Evolutionary conservation across 768 basidiomycete genomes (phyloP), one percentile per base, ranked within the genome.

Genomic region (Melanogaster broomeanus): DNA sequence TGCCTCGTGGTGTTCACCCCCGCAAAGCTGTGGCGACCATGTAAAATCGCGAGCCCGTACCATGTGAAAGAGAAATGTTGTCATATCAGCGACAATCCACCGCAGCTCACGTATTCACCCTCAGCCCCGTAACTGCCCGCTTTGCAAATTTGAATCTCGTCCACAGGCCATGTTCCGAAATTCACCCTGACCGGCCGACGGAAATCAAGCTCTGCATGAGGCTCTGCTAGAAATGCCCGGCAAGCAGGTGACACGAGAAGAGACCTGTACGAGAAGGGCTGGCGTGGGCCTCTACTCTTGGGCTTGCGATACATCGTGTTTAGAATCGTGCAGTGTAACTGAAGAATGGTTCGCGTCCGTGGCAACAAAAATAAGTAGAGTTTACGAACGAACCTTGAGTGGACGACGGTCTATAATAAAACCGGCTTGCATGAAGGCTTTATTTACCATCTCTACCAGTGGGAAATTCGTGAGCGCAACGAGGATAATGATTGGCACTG

Each of bases 41-140:
- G 3, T 42, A 42, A 51, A 10, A 28, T 30, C 41, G 24, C 50
- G 24, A 18, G n/a, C n/a, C n/a, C n/a, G n/a, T n/a, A n/a, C n/a
- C n/a, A 45, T 4, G 37, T 22, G 28, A 45, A 40, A 24, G 21
- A 47, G 31, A 27, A 34, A 57, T 35, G 49, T 38, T 21, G 35
- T 39, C 21, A 39, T 40, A 28, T 19, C 15, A 54, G 38, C 19
- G 55, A 59, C 43, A 57, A 44, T 4, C 62, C 57, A 2, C 68
- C 68, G 42, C 70, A 76, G 53, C 75, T 78, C 16, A 83, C 74
- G 59, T 88, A 90, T 62, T 82, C 84, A 13, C 81, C 84, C 52
- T 84, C 75, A 0, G 72, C 73, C 0, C 81, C 85, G 56, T 76
- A 76, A 57, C 86, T 87, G 0, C 87, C 85, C 87, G 89, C 87